phyloP scores from a whole-genome alignment of 2,329 filamentous ascomycete genomes.

The Sporothrix protearum region DNA sequence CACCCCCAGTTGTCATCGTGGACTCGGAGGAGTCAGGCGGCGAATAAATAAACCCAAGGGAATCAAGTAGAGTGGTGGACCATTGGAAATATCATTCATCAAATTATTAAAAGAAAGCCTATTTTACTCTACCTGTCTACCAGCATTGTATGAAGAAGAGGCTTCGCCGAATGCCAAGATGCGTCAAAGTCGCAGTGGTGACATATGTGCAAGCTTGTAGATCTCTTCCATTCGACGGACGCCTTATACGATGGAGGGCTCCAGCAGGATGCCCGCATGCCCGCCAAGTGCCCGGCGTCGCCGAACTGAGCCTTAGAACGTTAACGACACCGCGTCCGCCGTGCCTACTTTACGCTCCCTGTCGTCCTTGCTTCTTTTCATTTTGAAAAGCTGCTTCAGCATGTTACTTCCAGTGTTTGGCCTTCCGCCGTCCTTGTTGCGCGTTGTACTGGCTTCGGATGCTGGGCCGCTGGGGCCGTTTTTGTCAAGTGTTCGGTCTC shows the following conservation, averaged over 20 bases:
- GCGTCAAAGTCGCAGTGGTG: neutral
- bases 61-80: neutral
- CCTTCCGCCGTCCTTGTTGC: slow-evolving; percentile 41
- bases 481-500: slow-evolving; percentile 31
- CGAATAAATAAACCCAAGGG: neutral
- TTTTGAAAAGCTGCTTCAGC: slow-evolving; percentile 58
- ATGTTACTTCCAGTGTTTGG: slow-evolving; percentile 40
- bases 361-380: slow-evolving; percentile 49
- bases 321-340: neutral
- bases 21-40: slow-evolving; percentile 40
- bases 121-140: neutral
- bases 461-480: slow-evolving; percentile 31
- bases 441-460: neutral
- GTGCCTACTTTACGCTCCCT: slow-evolving; percentile 28
- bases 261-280: no score
- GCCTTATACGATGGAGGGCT: no score
- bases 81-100: neutral
- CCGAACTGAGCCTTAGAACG: neutral
- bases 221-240: no score
- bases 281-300: no score
- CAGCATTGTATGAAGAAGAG: neutral
- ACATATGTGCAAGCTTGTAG: neutral
- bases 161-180: neutral
- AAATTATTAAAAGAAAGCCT: neutral
- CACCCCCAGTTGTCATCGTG: slow-evolving; percentile 37